Evolutionary conservation across 805 yeast genomes (phyloP).

Genomic region (Saturnispora saitoi): DNA sequence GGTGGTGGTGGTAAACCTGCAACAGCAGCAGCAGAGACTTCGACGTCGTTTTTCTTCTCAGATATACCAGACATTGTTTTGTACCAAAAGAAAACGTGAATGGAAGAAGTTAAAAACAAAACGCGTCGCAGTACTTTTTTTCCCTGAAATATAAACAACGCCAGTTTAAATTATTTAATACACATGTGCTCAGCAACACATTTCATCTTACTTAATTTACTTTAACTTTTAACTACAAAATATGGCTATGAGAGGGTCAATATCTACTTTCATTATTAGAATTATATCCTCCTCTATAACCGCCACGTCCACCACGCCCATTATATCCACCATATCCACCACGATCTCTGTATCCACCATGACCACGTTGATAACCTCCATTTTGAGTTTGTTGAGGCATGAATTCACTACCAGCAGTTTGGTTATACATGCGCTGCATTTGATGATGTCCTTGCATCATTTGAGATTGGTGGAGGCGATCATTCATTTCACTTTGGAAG

Average conservation of each 20-base stretch:
- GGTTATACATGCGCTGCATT: conserved; percentile 18
- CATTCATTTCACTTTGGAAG: conserved; percentile 23
- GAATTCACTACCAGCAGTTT: conserved; percentile 12
- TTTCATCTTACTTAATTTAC: no score
- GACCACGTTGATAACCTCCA: conserved; percentile 8
- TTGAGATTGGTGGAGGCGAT: not conserved
- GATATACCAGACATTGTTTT: conserved; percentile 3
- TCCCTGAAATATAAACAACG: not conserved
- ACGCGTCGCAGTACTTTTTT: not conserved
- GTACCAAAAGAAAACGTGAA: not conserved
- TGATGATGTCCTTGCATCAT: conserved; percentile 16
- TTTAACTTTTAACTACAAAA: not conserved
- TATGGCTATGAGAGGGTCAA: not conserved
- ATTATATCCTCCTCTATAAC: conserved; percentile 2
- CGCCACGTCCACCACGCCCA: conserved; percentile 7
- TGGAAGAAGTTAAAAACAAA: conserved; percentile 1
- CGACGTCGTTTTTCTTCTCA: conserved; percentile 4
- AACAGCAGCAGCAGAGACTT: conserved; percentile 9
- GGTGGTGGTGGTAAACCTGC: conserved; percentile 13
- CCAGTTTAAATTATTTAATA: not conserved
- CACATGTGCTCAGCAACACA: not conserved
- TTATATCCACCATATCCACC: conserved; percentile 8
- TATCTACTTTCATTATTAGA: not conserved
- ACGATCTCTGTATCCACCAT: conserved; percentile 5
- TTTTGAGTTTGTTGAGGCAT: conserved; percentile 8